Conservation (phyloP, 371 early-diverging fungal genomes). For the Lichtheimia ramosa region DNA sequence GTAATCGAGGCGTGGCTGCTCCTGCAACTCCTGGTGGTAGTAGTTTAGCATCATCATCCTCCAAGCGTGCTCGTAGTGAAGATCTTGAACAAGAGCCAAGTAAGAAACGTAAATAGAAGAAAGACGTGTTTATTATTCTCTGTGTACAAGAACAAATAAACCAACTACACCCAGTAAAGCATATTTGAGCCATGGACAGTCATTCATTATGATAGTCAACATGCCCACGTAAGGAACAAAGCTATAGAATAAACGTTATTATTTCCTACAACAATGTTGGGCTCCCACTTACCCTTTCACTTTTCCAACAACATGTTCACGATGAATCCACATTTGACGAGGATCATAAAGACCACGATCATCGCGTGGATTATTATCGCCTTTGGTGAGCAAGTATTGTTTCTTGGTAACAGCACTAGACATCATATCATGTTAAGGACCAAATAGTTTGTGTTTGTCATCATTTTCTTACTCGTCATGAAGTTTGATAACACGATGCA, state of each 20-base stretch:
- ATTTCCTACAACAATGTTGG: not conserved
- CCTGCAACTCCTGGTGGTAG: conserved; percentile 6
- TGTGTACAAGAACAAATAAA: conserved; percentile 64
- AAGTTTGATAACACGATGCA: conserved; percentile 94
- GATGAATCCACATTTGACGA: conserved; percentile 89
- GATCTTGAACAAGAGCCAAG: conserved; percentile 4
- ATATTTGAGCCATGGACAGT: conserved; percentile 89
- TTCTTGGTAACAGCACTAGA: conserved; percentile 61
- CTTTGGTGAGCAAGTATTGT: conserved; percentile 95
- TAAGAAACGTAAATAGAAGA: conserved; percentile 6
- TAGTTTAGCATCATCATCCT: not conserved
- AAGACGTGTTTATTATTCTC: conserved; percentile 42
- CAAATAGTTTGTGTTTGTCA: not conserved
- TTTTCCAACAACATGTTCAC: conserved; percentile 86
- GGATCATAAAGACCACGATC: conserved; percentile 93
- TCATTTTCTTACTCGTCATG: conserved; percentile 68
- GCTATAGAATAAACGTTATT: conserved; percentile 26
- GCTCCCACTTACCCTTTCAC: conserved; percentile 72
- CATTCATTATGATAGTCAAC: conserved; percentile 95
- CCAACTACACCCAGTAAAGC: conserved; percentile 80
- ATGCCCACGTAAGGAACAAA: conserved; percentile 95
- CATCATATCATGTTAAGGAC: not conserved
- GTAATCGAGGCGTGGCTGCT: conserved; percentile 65
- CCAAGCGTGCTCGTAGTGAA: conserved; percentile 5
- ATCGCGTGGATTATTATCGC: conserved; percentile 95